phyloP scores from a whole-genome alignment of 169 alveolate species.

The Plasmodium sp. region DNA sequence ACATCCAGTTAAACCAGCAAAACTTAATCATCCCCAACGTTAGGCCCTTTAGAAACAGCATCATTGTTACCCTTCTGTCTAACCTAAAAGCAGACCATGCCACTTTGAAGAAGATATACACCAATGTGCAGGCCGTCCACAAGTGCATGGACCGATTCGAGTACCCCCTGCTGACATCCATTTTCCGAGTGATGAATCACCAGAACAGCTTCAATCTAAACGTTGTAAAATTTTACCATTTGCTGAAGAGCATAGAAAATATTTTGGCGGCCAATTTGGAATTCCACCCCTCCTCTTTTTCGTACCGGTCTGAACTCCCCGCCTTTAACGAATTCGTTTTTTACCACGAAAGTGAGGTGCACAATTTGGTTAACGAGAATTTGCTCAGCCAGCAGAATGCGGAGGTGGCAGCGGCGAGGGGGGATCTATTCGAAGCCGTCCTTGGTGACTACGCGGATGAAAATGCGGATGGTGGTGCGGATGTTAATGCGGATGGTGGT shows the following conservation, averaged over 20 bases:
- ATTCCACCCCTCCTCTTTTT: not conserved
- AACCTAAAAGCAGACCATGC: conserved; percentile 70
- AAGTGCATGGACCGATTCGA: conserved; percentile 50
- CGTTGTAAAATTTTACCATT: conserved; percentile 55
- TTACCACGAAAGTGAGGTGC: conserved; percentile 37
- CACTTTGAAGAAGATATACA: conserved; percentile 40
- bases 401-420: conserved; percentile 9
- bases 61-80: conserved; percentile 57
- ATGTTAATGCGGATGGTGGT: too few relatives aligned
- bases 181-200: conserved; percentile 65
- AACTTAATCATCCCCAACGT: conserved; percentile 52
- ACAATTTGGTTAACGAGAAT: conserved; percentile 28
- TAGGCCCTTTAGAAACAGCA: conserved; percentile 60
- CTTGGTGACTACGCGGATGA: conserved; percentile 2
- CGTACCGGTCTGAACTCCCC: not conserved
- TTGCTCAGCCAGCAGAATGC: conserved; percentile 8
- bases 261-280: conserved; percentile 30
- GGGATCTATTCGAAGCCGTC: not conserved
- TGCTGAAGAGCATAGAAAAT: conserved; percentile 26
- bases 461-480: too few relatives aligned
- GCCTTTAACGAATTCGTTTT: conserved; percentile 52
- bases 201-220: conserved; percentile 63
- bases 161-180: conserved; percentile 35
- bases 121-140: conserved; percentile 20
- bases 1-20: conserved; percentile 11